phyloP scores from a whole-genome alignment of 257 asterid genomes.

The Salvia hispanica region DNA sequence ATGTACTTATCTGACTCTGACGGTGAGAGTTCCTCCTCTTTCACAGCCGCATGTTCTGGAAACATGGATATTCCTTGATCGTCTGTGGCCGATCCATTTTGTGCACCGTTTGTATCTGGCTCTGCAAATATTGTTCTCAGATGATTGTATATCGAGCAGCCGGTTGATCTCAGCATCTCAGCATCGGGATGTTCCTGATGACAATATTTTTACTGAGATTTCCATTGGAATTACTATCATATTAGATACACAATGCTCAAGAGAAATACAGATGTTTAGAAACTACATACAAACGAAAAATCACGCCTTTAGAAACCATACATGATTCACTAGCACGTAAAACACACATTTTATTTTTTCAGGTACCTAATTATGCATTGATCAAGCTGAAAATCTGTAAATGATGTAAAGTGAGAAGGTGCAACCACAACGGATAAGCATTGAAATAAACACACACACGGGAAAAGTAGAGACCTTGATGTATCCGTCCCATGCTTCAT shows the following conservation, averaged over 20 bases:
- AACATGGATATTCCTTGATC: conserved; percentile 40
- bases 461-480: conserved; percentile 46
- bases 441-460: not conserved
- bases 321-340: not conserved
- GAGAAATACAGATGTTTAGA: not conserved
- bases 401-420: not conserved
- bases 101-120: conserved; percentile 36
- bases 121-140: conserved; percentile 55
- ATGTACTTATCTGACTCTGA: conserved; percentile 61
- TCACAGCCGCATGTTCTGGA: conserved; percentile 33
- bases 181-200: conserved; percentile 85
- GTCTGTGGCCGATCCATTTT: conserved; percentile 42
- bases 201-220: conserved; percentile 28
- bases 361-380: not conserved
- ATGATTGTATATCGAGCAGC: conserved; percentile 67
- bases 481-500: conserved; percentile 75
- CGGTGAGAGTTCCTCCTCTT: conserved; percentile 51
- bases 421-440: not conserved
- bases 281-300: not conserved
- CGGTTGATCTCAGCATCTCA: conserved; percentile 58
- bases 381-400: conserved; percentile 4
- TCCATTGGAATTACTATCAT: not conserved
- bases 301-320: not conserved
- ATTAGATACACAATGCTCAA: not conserved
- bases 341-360: not conserved